Evolutionary conservation across 2,329 filamentous ascomycete genomes (phyloP).

Genomic region (Lachnellula subtilissima): DNA sequence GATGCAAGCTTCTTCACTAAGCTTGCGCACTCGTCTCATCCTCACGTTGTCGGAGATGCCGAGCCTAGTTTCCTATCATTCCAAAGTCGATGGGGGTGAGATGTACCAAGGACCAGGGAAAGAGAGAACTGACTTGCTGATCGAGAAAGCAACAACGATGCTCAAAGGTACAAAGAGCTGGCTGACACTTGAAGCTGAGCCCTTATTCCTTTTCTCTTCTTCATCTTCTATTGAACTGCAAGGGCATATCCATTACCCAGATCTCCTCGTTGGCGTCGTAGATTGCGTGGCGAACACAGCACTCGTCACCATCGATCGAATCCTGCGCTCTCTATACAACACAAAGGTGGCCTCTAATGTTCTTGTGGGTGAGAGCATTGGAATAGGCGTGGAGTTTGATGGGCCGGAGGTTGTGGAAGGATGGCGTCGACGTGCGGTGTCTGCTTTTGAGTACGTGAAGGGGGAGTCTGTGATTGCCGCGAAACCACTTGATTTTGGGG

Average conservation of each 20-base stretch:
- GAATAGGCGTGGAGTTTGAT: neutral
- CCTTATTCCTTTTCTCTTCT: neutral
- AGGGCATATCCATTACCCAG: neutral
- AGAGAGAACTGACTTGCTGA: neutral
- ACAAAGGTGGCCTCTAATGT: neutral
- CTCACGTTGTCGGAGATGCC: neutral
- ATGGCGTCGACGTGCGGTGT: neutral
- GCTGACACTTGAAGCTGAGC: neutral
- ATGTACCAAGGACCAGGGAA: neutral
- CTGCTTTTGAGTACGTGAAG: neutral
- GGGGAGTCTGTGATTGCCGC: neutral
- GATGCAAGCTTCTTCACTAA: neutral
- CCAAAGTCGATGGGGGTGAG: neutral
- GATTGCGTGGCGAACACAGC: constrained; percentile 1
- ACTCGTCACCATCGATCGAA: neutral
- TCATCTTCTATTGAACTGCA: neutral
- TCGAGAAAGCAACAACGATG: neutral
- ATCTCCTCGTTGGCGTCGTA: neutral
- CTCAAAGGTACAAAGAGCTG: neutral
- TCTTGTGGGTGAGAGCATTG: neutral
- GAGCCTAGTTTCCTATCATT: neutral
- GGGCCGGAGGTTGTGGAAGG: neutral
- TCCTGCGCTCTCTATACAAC: constrained; percentile 1
- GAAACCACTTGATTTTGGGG: constrained; percentile 1
- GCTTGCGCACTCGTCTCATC: neutral